Base-by-base conservation (phyloP, 2,329 filamentous ascomycete species). In the Ceratocystis destructans region DNA sequence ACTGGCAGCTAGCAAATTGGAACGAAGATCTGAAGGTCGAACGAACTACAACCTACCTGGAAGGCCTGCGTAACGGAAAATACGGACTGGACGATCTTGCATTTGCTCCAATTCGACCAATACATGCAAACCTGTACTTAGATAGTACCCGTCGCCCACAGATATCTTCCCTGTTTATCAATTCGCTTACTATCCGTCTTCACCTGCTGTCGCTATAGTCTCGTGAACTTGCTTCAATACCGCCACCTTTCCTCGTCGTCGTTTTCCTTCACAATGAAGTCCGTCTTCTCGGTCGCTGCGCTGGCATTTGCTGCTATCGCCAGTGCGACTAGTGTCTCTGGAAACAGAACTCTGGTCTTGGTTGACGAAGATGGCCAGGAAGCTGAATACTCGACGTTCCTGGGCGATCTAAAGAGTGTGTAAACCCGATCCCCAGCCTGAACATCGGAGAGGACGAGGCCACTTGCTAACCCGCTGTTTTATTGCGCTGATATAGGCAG, bases 331-430 rank as follows among this genome's bases (percentile, higher is more conserved):
- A 96, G 92, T 79, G 87, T 86, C 69, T 82, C 85, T 62, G 94
- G 93, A 68, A 84, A 83, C 76, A 84, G 90, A 74, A 77, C 97
- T 76, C 80, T 99, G 73, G 91, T 95, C 69, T 83, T 99, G 68
- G 77, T 96, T 64, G 93, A 97, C 72, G 88, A 96, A 72, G 80
- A 85, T 69, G 82, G 83, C 12, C 90, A 96, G 73, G 90, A 92
- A 80, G 83, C 83, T 71, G 83, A 83, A 71, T 99, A 96, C 77
- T 89, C 88, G 67, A 87, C 86, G 72, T 93, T 97, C 75, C 79
- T 91, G 70, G 82, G 81, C 66, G 88, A 91, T 73, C 76, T 94
- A 68, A 80, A 84, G 74, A 80, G 89, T 89, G 79, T 73, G 80
- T 74, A 8, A 6, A 41, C 25, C 22, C 31, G 1, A 44, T 41